These are phyloP conservation scores for Botrytis cinerea DNA, from an alignment of 2,329 filamentous ascomycete species.

Conservation along the genomic window DNA sequence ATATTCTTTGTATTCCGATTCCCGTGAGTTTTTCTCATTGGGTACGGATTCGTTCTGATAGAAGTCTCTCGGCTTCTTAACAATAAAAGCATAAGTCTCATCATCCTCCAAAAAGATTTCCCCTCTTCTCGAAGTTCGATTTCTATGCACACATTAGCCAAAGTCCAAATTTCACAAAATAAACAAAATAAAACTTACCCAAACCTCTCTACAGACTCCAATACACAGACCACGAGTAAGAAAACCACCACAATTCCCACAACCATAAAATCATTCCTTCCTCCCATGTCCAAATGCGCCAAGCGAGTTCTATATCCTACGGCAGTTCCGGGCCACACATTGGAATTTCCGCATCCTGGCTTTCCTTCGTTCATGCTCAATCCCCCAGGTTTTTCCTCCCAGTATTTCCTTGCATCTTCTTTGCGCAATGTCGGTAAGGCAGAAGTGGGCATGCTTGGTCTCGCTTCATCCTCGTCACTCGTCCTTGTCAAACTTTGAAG, in stretches of 20 bases:
- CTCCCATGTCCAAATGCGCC: conserved; percentile 19
- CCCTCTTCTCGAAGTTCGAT: conserved; percentile 21
- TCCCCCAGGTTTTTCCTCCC: conserved; percentile 23
- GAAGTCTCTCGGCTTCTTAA: conserved; percentile 26
- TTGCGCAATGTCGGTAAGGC: conserved; percentile 32
- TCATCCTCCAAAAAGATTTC: conserved; percentile 36
- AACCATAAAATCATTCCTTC: conserved; percentile 36
- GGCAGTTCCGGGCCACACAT: conserved; percentile 14
- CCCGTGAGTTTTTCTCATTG: not conserved
- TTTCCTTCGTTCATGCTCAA: not conserved
- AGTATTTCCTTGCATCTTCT: conserved; percentile 35
- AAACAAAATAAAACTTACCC: not conserved
- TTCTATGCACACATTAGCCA: not conserved
- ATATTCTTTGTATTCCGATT: not conserved
- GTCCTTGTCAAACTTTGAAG: conserved; percentile 34
- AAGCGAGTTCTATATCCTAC: conserved; percentile 23
- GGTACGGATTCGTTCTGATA: not conserved
- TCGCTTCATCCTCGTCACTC: conserved; percentile 6
- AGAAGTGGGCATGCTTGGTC: conserved; percentile 34
- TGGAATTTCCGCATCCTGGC: not conserved
- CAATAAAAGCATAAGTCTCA: conserved; percentile 29
- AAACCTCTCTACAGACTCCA: conserved; percentile 33
- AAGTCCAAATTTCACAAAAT: not conserved
- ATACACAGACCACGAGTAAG: conserved; percentile 27
- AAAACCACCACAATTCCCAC: conserved; percentile 39